These are phyloP conservation scores for Raphidocelis subcapitata DNA, from an alignment of 139 green algal species.

Conservation along the genomic window DNA sequence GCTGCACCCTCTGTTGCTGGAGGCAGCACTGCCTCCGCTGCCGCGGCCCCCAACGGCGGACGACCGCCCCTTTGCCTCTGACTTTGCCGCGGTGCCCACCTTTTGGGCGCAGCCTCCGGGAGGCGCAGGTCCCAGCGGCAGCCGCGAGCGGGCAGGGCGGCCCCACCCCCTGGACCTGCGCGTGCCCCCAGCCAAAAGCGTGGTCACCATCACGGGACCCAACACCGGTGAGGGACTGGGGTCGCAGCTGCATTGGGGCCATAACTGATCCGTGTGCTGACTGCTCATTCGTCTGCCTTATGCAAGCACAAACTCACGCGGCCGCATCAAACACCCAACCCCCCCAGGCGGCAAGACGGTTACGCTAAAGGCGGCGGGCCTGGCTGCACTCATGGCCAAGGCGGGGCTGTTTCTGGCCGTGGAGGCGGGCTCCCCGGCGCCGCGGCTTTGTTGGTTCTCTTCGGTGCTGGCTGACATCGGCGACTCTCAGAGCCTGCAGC, in stretches of 20 bases:
- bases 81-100: conserved; percentile 32
- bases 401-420: conserved; percentile 66
- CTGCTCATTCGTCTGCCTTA: too few species aligned
- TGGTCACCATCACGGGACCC: conserved; percentile 65
- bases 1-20: conserved; percentile 55
- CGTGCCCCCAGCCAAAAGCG: conserved; percentile 27
- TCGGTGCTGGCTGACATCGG: conserved; percentile 92
- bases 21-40: conserved; percentile 42
- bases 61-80: conserved; percentile 44
- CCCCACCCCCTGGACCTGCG: conserved; percentile 48
- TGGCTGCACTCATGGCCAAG: conserved; percentile 82
- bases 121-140: neutral
- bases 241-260: too few species aligned
- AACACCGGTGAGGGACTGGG: conserved; percentile 41
- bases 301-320: too few species aligned
- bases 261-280: too few species aligned
- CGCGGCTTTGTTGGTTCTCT: conserved; percentile 60
- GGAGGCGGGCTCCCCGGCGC: conserved; percentile 34
- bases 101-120: neutral
- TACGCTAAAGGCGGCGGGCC: conserved; percentile 85
- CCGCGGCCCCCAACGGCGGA: conserved; percentile 46
- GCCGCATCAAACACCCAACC: conserved; percentile 6
- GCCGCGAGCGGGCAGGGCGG: neutral
- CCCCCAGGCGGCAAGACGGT: conserved; percentile 94
- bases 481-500: conserved; percentile 75